Percentiles rank a stretch among this genome's conserved stretches.
Evolutionary conservation across 441 rosid species (phyloP).

Genomic region (Euphorbia schlechtendalii): DNA sequence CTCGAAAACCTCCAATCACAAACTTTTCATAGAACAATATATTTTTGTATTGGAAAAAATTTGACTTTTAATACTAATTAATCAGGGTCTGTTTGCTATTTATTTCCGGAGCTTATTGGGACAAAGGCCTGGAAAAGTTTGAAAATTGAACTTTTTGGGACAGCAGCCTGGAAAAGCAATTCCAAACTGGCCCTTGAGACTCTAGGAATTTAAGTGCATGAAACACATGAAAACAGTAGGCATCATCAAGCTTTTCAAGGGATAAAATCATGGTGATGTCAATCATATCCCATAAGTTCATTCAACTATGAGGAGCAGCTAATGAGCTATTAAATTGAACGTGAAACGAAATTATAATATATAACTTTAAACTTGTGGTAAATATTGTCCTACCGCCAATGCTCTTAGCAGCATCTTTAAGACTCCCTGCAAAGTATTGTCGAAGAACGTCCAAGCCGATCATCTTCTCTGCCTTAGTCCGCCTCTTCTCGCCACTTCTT

Average conservation of each 20-base stretch:
- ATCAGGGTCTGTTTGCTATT: no score
- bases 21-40: no score
- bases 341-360: background rate
- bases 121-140: no score
- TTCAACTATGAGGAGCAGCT: background rate
- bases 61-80: no score
- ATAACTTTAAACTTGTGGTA: constrained; percentile 5
- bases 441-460: constrained; percentile 43
- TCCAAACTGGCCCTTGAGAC: no score
- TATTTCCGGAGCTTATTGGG: no score
- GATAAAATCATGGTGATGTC: background rate
- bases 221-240: background rate
- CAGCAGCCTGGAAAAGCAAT: no score
- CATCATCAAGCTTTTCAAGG: background rate
- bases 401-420: constrained; percentile 45
- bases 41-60: no score
- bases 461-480: constrained; percentile 43
- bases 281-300: constrained; percentile 9
- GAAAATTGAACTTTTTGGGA: no score
- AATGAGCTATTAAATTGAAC: background rate
- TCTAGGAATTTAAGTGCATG: background rate
- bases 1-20: no score
- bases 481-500: constrained; percentile 31
- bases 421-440: constrained; percentile 51
- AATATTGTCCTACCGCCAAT: constrained; percentile 35